Percentiles rank a stretch among this genome's conserved stretches.
Evolutionary conservation across 345 rosid genomes (phyloP).

Genomic region (Populus alba): DNA sequence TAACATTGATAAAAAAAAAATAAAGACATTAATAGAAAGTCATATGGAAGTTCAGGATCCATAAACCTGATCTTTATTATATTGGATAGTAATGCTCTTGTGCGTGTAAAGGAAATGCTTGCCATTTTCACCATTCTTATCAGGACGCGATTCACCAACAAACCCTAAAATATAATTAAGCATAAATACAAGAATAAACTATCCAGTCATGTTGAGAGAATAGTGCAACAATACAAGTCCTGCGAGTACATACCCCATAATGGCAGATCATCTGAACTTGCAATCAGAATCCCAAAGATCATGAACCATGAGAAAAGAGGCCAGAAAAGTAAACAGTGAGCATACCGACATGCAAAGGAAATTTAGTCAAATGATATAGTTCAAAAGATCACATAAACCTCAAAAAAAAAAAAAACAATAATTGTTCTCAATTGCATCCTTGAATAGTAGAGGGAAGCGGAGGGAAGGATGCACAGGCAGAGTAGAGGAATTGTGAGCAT

Average conservation of each 20-base stretch:
- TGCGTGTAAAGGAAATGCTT: slow-evolving; percentile 80
- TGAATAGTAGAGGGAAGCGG: neutral
- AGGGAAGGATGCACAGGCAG: neutral
- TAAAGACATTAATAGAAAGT: neutral
- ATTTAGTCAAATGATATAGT: neutral
- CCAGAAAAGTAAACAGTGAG: slow-evolving; percentile 27
- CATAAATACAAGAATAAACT: slow-evolving; percentile 1
- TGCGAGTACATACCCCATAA: slow-evolving; percentile 67
- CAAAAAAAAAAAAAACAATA: neutral
- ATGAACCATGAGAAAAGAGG: slow-evolving; percentile 18
- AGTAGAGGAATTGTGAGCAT: neutral
- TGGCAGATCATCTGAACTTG: slow-evolving; percentile 83
- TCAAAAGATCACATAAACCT: neutral
- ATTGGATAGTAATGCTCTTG: slow-evolving; percentile 55
- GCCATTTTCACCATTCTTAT: slow-evolving; percentile 67
- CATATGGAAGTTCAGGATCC: slow-evolving; percentile 11
- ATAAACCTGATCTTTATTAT: slow-evolving; percentile 84
- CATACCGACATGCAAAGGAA: neutral
- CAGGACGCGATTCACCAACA: slow-evolving; percentile 82
- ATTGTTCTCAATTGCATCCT: no score
- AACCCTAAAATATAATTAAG: slow-evolving; percentile 47
- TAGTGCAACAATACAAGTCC: neutral
- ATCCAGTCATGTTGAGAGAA: neutral
- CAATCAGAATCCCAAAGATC: slow-evolving; percentile 32
- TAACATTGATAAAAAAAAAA: slow-evolving; percentile 2